Base-by-base conservation (phyloP, 495 filamentous ascomycete species). In the Clohesyomyces aquaticus region DNA sequence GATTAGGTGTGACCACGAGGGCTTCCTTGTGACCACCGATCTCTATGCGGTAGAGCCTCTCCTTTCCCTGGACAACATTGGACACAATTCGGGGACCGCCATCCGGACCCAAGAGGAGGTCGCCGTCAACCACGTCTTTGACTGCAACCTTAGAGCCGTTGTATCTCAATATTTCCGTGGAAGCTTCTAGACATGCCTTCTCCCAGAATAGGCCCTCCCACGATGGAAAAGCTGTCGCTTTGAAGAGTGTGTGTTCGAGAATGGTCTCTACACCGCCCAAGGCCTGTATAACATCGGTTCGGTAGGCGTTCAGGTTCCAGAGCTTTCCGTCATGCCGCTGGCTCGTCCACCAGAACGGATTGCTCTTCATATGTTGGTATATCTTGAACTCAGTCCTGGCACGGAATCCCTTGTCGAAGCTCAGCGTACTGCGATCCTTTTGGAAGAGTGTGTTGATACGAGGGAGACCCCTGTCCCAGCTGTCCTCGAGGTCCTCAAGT, bases 161-260 rank as follows among this genome's bases (percentile, higher is more conserved):
- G 53, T 77, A 76, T 19, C 75, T 71, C 23, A 52, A 22, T 25
- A 79, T 64, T 49, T 68, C 69, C 16, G 77, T 79, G 16, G 75
- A 75, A 58, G 76, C 74, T 21, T 23, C 56, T 10, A 84, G 48
- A 59, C 29, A 43, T 14, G 91, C 92, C 61, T 89, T 89, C 72
- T 98, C 95, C 95, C 95, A 99, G 76, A 99, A 99, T 21, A 99
- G 82, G 72, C 95, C 95, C 75, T 99, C 95, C 94, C 95, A 99
- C 2, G 91, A 96, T 22, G 94, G 93, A 77, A 99, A 99, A 50
- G 93, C 95, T 0, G 95, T 99, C 6, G 95, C 95, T 74, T 97
- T 97, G 87, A 99, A 99, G 9, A 99, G 76, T 0, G 94, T 98
- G 72, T 99, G 94, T 74, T 99, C 95, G 10, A 99, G 82, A 72